Conservation (phyloP, 768 basidiomycete genomes). For the Boletales sp. region DNA sequence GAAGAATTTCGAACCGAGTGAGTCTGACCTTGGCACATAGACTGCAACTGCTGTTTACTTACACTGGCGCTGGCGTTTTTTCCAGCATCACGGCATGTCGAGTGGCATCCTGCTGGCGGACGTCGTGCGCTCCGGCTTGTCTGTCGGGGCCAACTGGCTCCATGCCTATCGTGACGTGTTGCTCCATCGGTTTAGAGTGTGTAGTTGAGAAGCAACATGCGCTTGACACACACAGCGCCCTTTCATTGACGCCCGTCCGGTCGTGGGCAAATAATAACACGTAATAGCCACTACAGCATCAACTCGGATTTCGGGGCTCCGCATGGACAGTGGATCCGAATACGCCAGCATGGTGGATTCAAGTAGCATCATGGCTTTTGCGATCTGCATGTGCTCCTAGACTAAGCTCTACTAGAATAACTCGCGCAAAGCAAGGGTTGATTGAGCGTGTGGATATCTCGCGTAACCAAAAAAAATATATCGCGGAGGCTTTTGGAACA, state of each 20-base stretch:
- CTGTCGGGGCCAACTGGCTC: background rate
- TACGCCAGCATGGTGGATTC: too few relatives aligned
- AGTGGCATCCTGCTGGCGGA: background rate
- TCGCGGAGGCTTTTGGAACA: too few relatives aligned
- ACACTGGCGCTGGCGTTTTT: conserved; percentile 23
- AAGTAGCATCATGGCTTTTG: too few relatives aligned
- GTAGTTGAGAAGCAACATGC: conserved; percentile 1
- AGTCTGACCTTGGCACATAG: background rate
- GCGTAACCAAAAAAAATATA: too few relatives aligned
- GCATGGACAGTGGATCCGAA: too few relatives aligned
- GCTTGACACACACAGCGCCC: background rate
- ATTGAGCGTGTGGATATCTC: too few relatives aligned
- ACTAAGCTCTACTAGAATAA: too few relatives aligned
- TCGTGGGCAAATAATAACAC: conserved; percentile 6
- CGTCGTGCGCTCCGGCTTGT: background rate
- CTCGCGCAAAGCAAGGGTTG: too few relatives aligned
- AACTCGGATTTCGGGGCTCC: too few relatives aligned
- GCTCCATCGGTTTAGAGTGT: conserved; percentile 8
- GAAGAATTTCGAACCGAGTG: background rate
- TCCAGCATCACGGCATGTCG: conserved; percentile 1
- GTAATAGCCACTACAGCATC: background rate
- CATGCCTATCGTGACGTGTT: conserved; percentile 21
- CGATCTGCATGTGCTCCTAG: too few relatives aligned
- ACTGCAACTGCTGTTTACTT: background rate
- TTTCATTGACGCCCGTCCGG: conserved; percentile 4